phyloP scores from a whole-genome alignment of 2,329 filamentous ascomycete species.

The Elsinoe fawcettii region DNA sequence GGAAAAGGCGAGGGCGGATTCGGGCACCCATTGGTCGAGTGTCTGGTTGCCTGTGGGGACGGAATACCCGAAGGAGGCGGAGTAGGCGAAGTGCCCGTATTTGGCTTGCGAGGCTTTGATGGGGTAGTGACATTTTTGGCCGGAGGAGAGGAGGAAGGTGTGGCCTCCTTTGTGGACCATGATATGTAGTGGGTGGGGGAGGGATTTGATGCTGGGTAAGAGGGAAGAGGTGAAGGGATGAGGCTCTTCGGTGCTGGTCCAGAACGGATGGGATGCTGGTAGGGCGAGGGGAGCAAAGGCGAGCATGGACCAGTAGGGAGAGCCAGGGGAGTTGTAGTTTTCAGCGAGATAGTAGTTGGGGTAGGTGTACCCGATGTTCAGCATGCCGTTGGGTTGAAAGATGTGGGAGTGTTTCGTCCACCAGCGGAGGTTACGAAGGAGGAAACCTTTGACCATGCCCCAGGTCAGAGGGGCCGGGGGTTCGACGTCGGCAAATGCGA shows the following conservation, averaged over 20 bases:
- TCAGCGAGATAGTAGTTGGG: slow-evolving; percentile 76
- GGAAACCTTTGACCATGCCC: slow-evolving; percentile 70
- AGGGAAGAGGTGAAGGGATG: slow-evolving; percentile 40
- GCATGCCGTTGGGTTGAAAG: slow-evolving; percentile 65
- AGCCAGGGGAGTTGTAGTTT: slow-evolving; percentile 73
- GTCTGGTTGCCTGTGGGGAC: slow-evolving; percentile 69
- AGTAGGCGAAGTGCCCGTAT: slow-evolving; percentile 73
- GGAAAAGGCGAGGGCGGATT: slow-evolving; percentile 66
- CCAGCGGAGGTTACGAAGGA: slow-evolving; percentile 67
- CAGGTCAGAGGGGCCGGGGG: slow-evolving; percentile 64
- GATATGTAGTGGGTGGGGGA: slow-evolving; percentile 66
- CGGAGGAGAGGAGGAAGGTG: slow-evolving; percentile 65
- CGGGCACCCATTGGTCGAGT: slow-evolving; percentile 67
- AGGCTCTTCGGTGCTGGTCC: slow-evolving; percentile 59
- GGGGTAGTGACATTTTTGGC: slow-evolving; percentile 74
- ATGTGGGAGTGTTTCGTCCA: slow-evolving; percentile 70
- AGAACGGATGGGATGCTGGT: slow-evolving; percentile 64
- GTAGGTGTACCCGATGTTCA: slow-evolving; percentile 70
- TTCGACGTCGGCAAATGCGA: slow-evolving; percentile 68
- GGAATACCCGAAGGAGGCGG: slow-evolving; percentile 66
- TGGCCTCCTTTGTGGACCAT: slow-evolving; percentile 61
- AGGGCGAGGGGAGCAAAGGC: slow-evolving; percentile 68
- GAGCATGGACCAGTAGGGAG: slow-evolving; percentile 69
- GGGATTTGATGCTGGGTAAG: slow-evolving; percentile 52
- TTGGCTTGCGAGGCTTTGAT: slow-evolving; percentile 77